phyloP scores from a whole-genome alignment of 169 alveolate species.

The Plasmodium knowlesi region DNA sequence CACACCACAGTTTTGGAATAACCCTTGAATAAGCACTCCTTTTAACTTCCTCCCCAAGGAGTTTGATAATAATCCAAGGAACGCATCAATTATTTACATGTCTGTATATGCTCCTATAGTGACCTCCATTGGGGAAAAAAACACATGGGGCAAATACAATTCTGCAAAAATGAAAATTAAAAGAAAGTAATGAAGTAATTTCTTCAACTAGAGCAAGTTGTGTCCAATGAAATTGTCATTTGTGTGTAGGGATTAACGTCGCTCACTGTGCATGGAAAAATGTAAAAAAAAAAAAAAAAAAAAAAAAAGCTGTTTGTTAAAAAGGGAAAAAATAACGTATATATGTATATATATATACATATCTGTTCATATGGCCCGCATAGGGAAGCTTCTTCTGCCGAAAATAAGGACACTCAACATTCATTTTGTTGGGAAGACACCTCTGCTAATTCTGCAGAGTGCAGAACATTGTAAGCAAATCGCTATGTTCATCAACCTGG shows the following conservation, averaged over 20 bases:
- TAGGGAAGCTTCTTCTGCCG: background rate
- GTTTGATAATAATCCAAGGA: background rate
- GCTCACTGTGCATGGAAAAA: background rate
- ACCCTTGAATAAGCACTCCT: background rate
- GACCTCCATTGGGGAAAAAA: background rate
- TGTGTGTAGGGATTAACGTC: background rate
- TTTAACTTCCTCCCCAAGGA: background rate
- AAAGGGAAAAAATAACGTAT: background rate
- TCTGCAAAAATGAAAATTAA: background rate
- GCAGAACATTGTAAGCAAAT: background rate
- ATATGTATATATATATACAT: background rate
- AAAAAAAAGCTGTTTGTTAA: background rate
- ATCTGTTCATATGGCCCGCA: background rate
- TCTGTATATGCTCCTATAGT: background rate
- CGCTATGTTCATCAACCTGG: background rate
- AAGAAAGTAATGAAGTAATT: background rate
- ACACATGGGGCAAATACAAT: background rate
- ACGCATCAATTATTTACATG: background rate
- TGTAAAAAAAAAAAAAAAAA: background rate
- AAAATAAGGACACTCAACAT: background rate
- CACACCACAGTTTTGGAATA: background rate
- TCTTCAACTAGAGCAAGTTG: background rate
- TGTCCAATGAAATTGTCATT: background rate
- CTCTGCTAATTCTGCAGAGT: background rate
- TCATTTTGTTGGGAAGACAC: background rate